Percentiles rank a stretch among this genome's conserved stretches.
These are phyloP conservation scores for Triangularia setosa DNA, from an alignment of 2,329 filamentous ascomycete genomes.

Conservation along the genomic window DNA sequence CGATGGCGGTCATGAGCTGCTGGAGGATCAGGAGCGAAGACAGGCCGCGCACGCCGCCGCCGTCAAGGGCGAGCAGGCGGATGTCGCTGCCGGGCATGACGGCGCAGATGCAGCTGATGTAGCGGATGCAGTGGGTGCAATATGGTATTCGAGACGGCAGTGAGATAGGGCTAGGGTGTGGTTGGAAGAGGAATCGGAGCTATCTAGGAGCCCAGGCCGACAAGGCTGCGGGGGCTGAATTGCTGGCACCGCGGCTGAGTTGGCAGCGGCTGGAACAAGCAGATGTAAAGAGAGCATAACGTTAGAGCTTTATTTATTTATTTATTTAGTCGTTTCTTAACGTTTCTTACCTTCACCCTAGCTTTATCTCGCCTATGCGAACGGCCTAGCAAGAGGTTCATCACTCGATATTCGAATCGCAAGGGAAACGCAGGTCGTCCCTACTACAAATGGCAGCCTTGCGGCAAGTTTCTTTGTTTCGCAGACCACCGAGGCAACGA, in stretches of 20 bases:
- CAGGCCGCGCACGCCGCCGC: slow-evolving; percentile 35
- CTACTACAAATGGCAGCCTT: too few species aligned
- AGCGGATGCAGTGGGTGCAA: not conserved
- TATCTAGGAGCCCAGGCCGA: not conserved
- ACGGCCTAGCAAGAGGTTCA: too few species aligned
- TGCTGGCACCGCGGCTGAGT: not conserved
- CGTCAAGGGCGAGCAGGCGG: slow-evolving; percentile 30
- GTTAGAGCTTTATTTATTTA: not conserved
- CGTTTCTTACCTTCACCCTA: not conserved
- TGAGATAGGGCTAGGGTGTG: not conserved
- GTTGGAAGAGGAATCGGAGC: not conserved
- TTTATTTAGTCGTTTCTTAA: not conserved
- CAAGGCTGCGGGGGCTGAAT: not conserved
- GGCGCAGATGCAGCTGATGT: not conserved
- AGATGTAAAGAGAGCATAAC: not conserved
- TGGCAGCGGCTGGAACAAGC: not conserved
- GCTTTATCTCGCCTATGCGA: not conserved
- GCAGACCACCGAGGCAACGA: too few species aligned
- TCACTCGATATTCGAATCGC: too few species aligned
- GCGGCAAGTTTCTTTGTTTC: too few species aligned
- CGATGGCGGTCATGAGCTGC: slow-evolving; percentile 29
- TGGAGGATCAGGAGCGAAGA: slow-evolving; percentile 34
- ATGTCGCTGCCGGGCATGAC: slow-evolving; percentile 12
- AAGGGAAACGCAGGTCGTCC: too few species aligned
- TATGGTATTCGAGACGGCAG: not conserved